These are phyloP conservation scores for Posidonia australis DNA, from an alignment of 106 monocot species.

Conservation along the genomic window DNA sequence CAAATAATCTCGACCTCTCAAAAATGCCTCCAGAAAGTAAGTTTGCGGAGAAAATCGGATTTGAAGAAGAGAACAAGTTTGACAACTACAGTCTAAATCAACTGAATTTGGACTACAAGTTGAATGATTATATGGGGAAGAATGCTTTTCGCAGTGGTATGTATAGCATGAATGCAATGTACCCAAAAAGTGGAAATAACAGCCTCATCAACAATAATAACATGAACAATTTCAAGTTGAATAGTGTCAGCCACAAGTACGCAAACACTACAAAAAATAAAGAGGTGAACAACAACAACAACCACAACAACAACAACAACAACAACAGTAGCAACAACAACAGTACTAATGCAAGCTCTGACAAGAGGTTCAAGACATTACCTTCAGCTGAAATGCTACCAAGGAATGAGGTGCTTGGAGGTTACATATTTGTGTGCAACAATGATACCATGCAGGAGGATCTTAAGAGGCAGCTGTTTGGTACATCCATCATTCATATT, in stretches of 20 bases:
- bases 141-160: constrained; percentile 21
- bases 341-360: constrained; percentile 29
- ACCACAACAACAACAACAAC: constrained; percentile 9
- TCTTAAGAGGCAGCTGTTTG: constrained; percentile 82
- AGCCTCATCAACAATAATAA: constrained; percentile 24
- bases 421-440: constrained; percentile 91
- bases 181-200: constrained; percentile 26
- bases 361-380: constrained; percentile 72
- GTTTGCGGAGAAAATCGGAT: constrained; percentile 50
- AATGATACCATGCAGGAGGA: constrained; percentile 80
- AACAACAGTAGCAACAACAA: constrained; percentile 18
- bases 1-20: constrained; percentile 56
- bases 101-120: constrained; percentile 60
- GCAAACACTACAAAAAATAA: constrained; percentile 19
- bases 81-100: constrained; percentile 42
- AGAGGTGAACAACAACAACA: constrained; percentile 10
- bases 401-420: constrained; percentile 71
- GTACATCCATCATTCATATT: constrained; percentile 20
- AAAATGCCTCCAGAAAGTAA: constrained; percentile 27
- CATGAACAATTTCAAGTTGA: constrained; percentile 42
- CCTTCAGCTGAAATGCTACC: constrained; percentile 79
- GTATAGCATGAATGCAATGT: constrained; percentile 37
- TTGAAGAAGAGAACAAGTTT: constrained; percentile 50
- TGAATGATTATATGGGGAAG: constrained; percentile 53
- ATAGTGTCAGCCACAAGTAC: constrained; percentile 30